Percentiles rank a stretch among this genome's conserved stretches.
These are phyloP conservation scores for Myxozyma kluyveri DNA, from an alignment of 805 yeast species.

Conservation along the genomic window DNA sequence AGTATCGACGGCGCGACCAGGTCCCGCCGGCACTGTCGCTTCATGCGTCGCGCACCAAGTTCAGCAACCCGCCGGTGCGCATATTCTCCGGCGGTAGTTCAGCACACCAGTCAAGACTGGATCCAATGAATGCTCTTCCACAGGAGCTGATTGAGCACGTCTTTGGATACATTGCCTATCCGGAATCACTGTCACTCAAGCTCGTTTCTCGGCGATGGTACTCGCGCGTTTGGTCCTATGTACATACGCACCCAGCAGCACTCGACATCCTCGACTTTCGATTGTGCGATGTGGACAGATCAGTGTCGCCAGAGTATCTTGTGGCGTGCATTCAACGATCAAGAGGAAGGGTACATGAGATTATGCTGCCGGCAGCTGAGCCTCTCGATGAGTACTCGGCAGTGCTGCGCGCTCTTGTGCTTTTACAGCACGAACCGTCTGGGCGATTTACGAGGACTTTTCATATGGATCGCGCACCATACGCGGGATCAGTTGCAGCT, in stretches of 20 bases:
- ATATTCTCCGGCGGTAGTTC: neutral
- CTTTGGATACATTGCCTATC: conserved; percentile 16
- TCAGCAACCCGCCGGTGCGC: conserved; percentile 11
- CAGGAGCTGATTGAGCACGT: conserved; percentile 13
- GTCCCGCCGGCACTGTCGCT: conserved; percentile 10
- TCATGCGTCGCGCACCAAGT: conserved; percentile 12
- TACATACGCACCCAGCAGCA: conserved; percentile 7
- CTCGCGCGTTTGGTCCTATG: conserved; percentile 7
- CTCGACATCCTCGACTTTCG: conserved; percentile 16
- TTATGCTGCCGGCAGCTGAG: conserved; percentile 1
- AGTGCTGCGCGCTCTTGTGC: conserved; percentile 12
- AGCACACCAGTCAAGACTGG: neutral
- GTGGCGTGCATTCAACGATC: conserved; percentile 16
- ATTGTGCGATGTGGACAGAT: neutral
- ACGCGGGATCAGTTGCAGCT: conserved; percentile 13
- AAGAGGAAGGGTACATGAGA: conserved; percentile 5
- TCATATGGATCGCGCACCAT: conserved; percentile 16
- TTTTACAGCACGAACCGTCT: conserved; percentile 17
- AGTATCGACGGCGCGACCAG: conserved; percentile 6
- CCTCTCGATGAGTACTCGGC: conserved; percentile 11
- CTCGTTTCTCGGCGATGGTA: conserved; percentile 17
- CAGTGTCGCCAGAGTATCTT: conserved; percentile 21
- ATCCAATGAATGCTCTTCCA: conserved; percentile 17
- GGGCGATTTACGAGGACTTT: neutral
- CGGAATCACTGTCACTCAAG: conserved; percentile 6